Evolutionary conservation across 345 rosid genomes (phyloP), one percentile per base, ranked within the genome.

Genomic region (Limnanthes douglasii): DNA sequence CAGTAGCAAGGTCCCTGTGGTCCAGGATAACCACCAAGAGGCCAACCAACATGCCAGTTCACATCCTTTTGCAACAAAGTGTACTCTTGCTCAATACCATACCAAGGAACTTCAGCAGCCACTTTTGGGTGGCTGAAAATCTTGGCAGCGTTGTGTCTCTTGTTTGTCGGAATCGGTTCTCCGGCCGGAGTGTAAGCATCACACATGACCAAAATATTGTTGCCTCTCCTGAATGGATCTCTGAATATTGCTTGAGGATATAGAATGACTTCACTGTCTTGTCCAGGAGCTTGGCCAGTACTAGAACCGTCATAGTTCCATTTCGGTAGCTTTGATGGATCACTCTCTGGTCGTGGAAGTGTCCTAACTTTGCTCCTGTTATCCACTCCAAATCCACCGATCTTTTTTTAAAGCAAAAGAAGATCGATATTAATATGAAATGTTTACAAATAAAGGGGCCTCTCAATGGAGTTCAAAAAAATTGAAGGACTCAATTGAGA

Each of bases 1-100:
- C 97, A 83, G 58, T 83, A 88, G 68, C 79, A 88, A 0, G 97
- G 97, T 45, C 97, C 97, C 80, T 77, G 86, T 43, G 94, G 80
- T 1, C 97, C 97, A 0, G 97, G 97, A 19, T 13, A 86, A 15
- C 97, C 97, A 5, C 85, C 95, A 25, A 69, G 11, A 1, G 95
- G 94, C 97, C 95, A 86, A 3, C 97, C 94, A 26, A 86, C 33
- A 11, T 93, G 97, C 97, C 97, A 86, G 18, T 67, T 66, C 8
- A 72, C 68, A 18, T 78, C 78, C 48, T 75, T 82, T 60, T 82
- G 88, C 67, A 86, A 65, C 66, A 78, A 53, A 28, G 95, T 82
- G 54, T 82, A 86, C 55, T 86, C 97, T 41, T 86, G 88, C 72
- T 82, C 95, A 29, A 82, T 68, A 17, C 90, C 97, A 37, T 54